Percentiles rank a stretch among this genome's conserved stretches.
Conservation (phyloP, 169 alveolate genomes). For the Toxoplasma gondii region DNA sequence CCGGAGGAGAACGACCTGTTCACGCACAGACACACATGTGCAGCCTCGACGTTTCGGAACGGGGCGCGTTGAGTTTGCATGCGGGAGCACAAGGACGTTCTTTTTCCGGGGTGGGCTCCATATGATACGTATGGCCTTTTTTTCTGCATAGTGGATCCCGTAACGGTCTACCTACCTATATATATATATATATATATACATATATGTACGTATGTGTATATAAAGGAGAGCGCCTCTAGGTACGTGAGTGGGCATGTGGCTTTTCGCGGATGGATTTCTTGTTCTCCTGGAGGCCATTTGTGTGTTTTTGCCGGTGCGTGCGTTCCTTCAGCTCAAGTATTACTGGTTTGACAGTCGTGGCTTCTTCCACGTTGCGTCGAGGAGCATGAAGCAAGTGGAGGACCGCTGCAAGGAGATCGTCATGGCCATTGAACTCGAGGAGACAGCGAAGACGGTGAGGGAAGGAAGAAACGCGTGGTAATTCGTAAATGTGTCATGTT, state of each 20-base stretch:
- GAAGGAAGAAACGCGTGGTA: not conserved
- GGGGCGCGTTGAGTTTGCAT: too few relatives aligned
- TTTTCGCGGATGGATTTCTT: not conserved
- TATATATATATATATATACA: not conserved
- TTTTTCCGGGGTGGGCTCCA: too few relatives aligned
- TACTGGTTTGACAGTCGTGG: conserved; percentile 59
- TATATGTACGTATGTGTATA: not conserved
- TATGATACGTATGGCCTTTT: too few relatives aligned
- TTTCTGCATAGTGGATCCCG: too few relatives aligned
- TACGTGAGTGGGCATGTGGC: not conserved
- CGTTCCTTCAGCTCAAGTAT: conserved; percentile 38
- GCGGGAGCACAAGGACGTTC: too few relatives aligned
- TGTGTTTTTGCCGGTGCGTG: not conserved
- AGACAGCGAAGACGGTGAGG: conserved; percentile 44
- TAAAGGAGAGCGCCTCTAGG: not conserved
- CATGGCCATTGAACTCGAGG: conserved; percentile 54
- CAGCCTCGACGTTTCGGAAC: too few relatives aligned
- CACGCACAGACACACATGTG: too few relatives aligned
- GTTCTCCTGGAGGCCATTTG: not conserved
- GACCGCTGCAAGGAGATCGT: conserved; percentile 65
- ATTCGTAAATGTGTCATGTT: too few relatives aligned
- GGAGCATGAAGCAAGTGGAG: conserved; percentile 61
- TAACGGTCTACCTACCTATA: not conserved
- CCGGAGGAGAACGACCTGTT: too few relatives aligned
- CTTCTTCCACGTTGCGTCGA: conserved; percentile 54